Conservation (phyloP, 768 basidiomycete genomes). For the Hemileccinum impolitum region DNA sequence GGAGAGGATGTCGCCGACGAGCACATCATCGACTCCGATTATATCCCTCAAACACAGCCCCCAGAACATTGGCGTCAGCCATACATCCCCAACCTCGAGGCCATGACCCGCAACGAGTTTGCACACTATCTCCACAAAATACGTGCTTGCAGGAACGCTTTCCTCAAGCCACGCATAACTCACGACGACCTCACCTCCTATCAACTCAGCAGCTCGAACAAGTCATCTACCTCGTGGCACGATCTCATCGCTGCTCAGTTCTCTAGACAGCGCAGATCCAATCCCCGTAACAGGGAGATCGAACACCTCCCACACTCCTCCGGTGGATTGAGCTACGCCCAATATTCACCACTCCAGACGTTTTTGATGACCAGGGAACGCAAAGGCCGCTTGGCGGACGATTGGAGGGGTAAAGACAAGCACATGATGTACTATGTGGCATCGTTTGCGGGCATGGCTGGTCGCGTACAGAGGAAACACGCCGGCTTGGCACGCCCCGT, state of each 20-base stretch:
- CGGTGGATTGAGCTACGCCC: conserved; percentile 61
- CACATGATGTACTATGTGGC: conserved; percentile 20
- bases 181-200: conserved; percentile 24
- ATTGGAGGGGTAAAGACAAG: conserved; percentile 12
- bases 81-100: conserved; percentile 50
- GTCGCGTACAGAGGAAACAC: conserved; percentile 17
- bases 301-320: conserved; percentile 62
- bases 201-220: conserved; percentile 24
- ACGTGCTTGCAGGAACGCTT: conserved; percentile 52
- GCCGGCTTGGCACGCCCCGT: conserved; percentile 16
- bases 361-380: conserved; percentile 48
- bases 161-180: conserved; percentile 40
- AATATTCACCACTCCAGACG: conserved; percentile 51
- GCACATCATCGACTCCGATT: conserved; percentile 26
- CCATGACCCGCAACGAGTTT: conserved; percentile 62
- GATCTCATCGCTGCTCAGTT: conserved; percentile 20
- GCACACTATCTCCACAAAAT: conserved; percentile 55
- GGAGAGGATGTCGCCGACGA: conserved; percentile 18
- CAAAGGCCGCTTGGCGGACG: conserved; percentile 57
- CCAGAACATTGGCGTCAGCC: conserved; percentile 20
- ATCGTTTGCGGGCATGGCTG: conserved; percentile 31
- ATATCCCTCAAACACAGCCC: conserved; percentile 14
- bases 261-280: conserved; percentile 22
- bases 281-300: conserved; percentile 37
- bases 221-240: conserved; percentile 23